These are phyloP conservation scores for Trichomonas tenax DNA, from an alignment of 208 protist genomes.

Conservation along the genomic window DNA sequence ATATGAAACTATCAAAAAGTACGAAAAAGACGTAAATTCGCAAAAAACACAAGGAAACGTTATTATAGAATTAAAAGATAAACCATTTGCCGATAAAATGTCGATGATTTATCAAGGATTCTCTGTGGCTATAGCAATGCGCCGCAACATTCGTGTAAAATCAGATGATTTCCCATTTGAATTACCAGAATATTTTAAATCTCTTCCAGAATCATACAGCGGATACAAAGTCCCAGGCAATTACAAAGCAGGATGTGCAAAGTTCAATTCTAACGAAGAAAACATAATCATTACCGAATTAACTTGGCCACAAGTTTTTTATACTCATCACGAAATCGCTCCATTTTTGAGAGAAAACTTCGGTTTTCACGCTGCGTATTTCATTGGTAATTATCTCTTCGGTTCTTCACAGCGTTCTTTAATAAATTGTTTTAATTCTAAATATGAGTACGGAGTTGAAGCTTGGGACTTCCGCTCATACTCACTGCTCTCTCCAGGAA, in stretches of 20 bases:
- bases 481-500: not conserved
- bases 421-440: not conserved
- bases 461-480: not conserved
- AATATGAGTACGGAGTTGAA: not conserved
- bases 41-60: not conserved
- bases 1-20: not conserved
- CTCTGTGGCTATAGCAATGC: not conserved
- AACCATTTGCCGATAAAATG: not conserved
- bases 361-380: not conserved
- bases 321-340: not conserved
- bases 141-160: not conserved
- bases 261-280: not conserved
- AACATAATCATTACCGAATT: not conserved
- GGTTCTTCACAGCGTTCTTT: not conserved
- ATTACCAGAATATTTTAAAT: not conserved
- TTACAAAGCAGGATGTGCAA: not conserved
- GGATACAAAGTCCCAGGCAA: not conserved
- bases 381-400: not conserved
- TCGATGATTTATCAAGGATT: not conserved
- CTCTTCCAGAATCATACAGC: not conserved
- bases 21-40: not conserved
- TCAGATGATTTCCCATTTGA: not conserved
- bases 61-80: not conserved
- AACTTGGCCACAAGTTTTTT: not conserved
- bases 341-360: not conserved